These are phyloP conservation scores for Candida arabinofermentans DNA, from an alignment of 805 yeast genomes.

Conservation along the genomic window DNA sequence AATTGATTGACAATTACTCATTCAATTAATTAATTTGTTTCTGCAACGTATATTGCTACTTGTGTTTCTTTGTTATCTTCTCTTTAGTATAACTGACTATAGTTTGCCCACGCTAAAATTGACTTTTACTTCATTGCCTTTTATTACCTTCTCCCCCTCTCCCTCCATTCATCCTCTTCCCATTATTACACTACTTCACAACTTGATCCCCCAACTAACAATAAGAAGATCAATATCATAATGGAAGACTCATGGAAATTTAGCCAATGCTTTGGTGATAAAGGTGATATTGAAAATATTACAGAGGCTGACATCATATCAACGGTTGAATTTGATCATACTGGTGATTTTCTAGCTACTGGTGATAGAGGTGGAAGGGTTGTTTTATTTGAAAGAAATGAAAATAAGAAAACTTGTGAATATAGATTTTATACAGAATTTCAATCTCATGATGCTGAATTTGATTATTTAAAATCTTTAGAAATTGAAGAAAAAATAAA, in stretches of 20 bases:
- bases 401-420: slow-evolving; percentile 74
- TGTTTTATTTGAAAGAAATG: slow-evolving; percentile 89
- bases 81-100: too few relatives aligned
- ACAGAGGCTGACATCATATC: slow-evolving; percentile 97
- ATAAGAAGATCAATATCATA: too few relatives aligned
- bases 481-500: slow-evolving; percentile 98
- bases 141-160: too few relatives aligned
- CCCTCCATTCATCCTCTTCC: too few relatives aligned
- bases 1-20: too few relatives aligned
- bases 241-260: slow-evolving; percentile 64
- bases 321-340: slow-evolving; percentile 92
- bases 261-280: slow-evolving; percentile 98
- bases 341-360: slow-evolving; percentile 94
- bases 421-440: slow-evolving; percentile 95
- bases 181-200: too few relatives aligned
- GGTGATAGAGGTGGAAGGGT: slow-evolving; percentile 99
- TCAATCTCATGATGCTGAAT: slow-evolving; percentile 98
- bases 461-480: slow-evolving; percentile 90
- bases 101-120: too few relatives aligned
- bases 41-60: too few relatives aligned
- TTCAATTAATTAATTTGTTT: too few relatives aligned
- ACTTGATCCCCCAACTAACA: too few relatives aligned
- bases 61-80: too few relatives aligned
- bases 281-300: slow-evolving; percentile 91
- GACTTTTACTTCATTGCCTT: too few relatives aligned